A percentile compares a stretch with the other conserved stretches of the same genome.
Conservation (phyloP, 148 eudicot species). For the Vaccinium darrowii region DNA sequence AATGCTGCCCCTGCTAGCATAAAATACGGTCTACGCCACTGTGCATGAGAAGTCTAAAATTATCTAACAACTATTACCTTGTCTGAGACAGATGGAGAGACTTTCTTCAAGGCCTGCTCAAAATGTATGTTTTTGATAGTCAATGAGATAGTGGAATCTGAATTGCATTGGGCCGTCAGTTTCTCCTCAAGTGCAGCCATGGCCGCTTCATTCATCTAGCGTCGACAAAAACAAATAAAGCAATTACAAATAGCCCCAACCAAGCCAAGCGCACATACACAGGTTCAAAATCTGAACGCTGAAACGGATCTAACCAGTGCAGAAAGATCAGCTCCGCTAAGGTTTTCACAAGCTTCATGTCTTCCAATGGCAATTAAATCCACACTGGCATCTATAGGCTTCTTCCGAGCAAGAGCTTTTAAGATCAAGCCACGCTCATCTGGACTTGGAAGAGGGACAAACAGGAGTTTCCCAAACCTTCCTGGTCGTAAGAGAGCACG, state of each 20-base stretch:
- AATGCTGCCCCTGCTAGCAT: neutral
- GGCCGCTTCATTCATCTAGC: slow-evolving; percentile 78
- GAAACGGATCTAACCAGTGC: slow-evolving; percentile 53
- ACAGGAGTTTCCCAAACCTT: slow-evolving; percentile 69
- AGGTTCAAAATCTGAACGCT: neutral
- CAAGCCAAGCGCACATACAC: neutral
- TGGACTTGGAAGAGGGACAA: slow-evolving; percentile 69
- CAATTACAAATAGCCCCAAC: neutral
- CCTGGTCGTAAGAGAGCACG: slow-evolving; percentile 72
- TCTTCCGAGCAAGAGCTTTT: slow-evolving; percentile 60
- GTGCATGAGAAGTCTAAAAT: neutral
- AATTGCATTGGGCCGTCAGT: slow-evolving; percentile 18
- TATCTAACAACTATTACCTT: slow-evolving; percentile 29
- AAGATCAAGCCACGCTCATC: slow-evolving; percentile 74
- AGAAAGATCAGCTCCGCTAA: slow-evolving; percentile 90
- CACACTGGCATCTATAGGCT: slow-evolving; percentile 61
- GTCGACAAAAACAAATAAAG: neutral
- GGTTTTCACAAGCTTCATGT: slow-evolving; percentile 49
- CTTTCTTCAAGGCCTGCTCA: slow-evolving; percentile 35
- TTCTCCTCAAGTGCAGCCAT: slow-evolving; percentile 68
- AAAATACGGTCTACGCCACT: neutral
- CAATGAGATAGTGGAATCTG: slow-evolving; percentile 16
- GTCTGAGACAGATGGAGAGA: slow-evolving; percentile 49
- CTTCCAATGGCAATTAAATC: slow-evolving; percentile 66
- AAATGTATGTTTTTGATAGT: slow-evolving; percentile 43